phyloP scores from a whole-genome alignment of 2,329 filamentous ascomycete genomes.

The Neospermospora avenae region DNA sequence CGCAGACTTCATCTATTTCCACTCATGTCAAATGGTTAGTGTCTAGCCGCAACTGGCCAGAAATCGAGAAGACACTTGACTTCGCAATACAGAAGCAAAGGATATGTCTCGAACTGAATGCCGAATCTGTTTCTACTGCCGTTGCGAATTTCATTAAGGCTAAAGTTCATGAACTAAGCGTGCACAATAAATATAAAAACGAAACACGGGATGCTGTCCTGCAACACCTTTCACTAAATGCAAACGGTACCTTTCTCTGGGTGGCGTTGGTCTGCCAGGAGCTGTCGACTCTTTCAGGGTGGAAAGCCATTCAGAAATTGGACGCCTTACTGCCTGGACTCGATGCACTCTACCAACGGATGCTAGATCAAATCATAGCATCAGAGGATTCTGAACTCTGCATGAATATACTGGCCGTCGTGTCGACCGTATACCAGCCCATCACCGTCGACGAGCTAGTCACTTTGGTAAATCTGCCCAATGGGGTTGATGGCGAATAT shows the following conservation, averaged over 20 bases:
- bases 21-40: constrained; percentile 20
- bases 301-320: constrained; percentile 19
- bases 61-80: constrained; percentile 9
- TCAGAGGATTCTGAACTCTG: constrained; percentile 15
- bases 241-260: constrained; percentile 44
- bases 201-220: background rate
- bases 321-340: constrained; percentile 26
- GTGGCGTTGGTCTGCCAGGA: constrained; percentile 39
- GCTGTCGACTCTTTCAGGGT: constrained; percentile 20
- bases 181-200: constrained; percentile 1
- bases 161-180: constrained; percentile 12
- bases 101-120: constrained; percentile 36
- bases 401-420: constrained; percentile 20
- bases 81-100: background rate
- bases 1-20: background rate
- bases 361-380: constrained; percentile 30
- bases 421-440: constrained; percentile 20
- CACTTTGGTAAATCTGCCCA: constrained; percentile 17
- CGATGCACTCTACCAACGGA: constrained; percentile 30
- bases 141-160: constrained; percentile 31
- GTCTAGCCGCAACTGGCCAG: constrained; percentile 18
- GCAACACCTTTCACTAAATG: constrained; percentile 28
- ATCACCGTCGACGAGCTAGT: constrained; percentile 18
- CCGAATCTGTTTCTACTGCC: constrained; percentile 34
- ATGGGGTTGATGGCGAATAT: constrained; percentile 7